These are phyloP conservation scores for Ceratocystis diversiconidia DNA, from an alignment of 2,329 filamentous ascomycete genomes.

Conservation along the genomic window DNA sequence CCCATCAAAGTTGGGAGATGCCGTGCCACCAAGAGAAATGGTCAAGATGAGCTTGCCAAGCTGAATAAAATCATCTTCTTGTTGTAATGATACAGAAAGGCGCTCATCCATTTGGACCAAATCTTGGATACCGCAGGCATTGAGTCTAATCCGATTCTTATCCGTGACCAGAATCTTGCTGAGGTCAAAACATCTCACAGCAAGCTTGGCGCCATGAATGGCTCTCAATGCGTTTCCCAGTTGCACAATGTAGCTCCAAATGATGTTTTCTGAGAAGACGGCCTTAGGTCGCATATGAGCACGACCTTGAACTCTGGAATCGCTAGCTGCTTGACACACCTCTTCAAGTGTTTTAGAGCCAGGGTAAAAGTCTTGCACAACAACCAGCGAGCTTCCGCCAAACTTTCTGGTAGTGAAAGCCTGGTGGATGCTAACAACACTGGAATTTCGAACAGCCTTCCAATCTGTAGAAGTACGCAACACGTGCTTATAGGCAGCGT, in stretches of 20 bases:
- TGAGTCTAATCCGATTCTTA: constrained; percentile 77
- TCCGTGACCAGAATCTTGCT: constrained; percentile 83
- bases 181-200: constrained; percentile 71
- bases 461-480: constrained; percentile 77
- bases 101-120: constrained; percentile 69
- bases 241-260: constrained; percentile 90
- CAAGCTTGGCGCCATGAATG: constrained; percentile 68
- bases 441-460: constrained; percentile 71
- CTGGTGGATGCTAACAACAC: constrained; percentile 74
- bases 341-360: constrained; percentile 81
- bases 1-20: constrained; percentile 2
- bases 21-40: constrained; percentile 29
- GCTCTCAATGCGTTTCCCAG: constrained; percentile 76
- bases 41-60: constrained; percentile 76
- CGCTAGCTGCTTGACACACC: constrained; percentile 46
- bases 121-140: constrained; percentile 77
- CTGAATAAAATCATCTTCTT: constrained; percentile 74
- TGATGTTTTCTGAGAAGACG: constrained; percentile 51
- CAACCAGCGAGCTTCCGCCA: constrained; percentile 76
- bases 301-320: constrained; percentile 19
- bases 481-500: constrained; percentile 63
- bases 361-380: constrained; percentile 88
- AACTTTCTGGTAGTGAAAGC: constrained; percentile 89
- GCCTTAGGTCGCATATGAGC: constrained; percentile 28
- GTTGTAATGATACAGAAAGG: constrained; percentile 56